Evolutionary conservation across 371 early-diverging fungal species (phyloP), one percentile per base, ranked within the genome.

Genomic region (Dentiscutata heterogama): DNA sequence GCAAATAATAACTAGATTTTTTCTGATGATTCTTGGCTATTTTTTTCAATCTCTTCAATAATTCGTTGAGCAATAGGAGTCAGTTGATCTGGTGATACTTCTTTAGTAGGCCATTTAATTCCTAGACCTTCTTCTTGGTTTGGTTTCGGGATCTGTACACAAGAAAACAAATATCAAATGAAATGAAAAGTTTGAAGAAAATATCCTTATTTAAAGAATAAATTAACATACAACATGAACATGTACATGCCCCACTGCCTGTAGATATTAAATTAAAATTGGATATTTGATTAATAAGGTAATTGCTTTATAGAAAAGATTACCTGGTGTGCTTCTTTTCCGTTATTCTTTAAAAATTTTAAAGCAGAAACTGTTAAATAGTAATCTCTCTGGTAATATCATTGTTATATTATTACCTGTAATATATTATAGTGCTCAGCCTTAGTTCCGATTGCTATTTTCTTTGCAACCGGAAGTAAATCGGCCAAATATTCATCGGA

Each of bases 401-500:
- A 35, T 35, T 35, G 2, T 39, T 8, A 10, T 46, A 27, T 86
- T 61, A 56, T 84, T 88, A 86, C 96, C 94, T 98, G 98, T 42
- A 98, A 86, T 35, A 98, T 87, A 87, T 98, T 98, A 90, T 98
- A 98, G 82, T 96, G 88, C 16, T 63, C 42, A 61, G 63, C 79
- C 0, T 83, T 83, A 64, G 78, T 84, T 27, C 90, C 90, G 60
- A 91, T 88, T 16, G 95, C 96, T 56, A 98, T 90, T 87, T 94
- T 94, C 88, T 96, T 96, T 71, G 97, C 96, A 27, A 94, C 86
- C 18, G 97, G 97, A 84, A 97, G 88, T 14, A 95, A 71, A 80
- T 97, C 98, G 35, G 91, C 91, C 73, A 98, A 87, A 78, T 89
- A 91, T 65, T 94, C 95, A 82, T 97, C 97, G 13, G 97, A 95